A percentile compares a stretch with the other conserved stretches of the same genome.
Evolutionary conservation across 108 stramenopile genomes (phyloP).

Genomic region (Ochromonas danica): DNA sequence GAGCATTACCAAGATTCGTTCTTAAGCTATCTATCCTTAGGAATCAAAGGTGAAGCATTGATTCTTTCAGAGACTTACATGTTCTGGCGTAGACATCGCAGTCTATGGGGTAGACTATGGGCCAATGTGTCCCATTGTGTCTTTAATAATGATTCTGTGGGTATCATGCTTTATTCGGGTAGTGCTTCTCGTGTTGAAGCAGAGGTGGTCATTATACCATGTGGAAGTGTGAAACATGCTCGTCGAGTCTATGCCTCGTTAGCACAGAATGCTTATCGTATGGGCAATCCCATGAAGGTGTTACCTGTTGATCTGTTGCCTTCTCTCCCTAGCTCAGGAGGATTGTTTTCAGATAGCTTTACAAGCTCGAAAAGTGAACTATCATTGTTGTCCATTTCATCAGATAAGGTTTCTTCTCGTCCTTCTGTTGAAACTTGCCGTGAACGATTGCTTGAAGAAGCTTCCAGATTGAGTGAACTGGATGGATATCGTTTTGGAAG

Average conservation of each 20-base stretch:
- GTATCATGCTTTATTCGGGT: slow-evolving; percentile 1
- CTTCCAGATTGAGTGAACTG: slow-evolving; percentile 5
- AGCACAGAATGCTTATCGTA: neutral
- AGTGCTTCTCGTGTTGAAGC: neutral
- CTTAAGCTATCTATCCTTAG: neutral
- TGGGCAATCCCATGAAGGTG: neutral
- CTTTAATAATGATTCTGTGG: neutral
- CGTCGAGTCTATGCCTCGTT: neutral
- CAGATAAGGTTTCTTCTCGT: too few species aligned
- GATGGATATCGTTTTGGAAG: slow-evolving; percentile 19
- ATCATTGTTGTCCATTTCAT: neutral
- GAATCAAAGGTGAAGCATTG: neutral
- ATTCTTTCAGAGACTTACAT: slow-evolving; percentile 29
- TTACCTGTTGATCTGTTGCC: neutral
- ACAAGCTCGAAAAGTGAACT: neutral
- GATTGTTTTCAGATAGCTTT: too few species aligned
- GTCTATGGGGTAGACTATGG: slow-evolving; percentile 3
- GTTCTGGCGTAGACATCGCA: slow-evolving; percentile 25
- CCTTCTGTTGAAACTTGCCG: neutral
- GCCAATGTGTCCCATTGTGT: slow-evolving; percentile 21
- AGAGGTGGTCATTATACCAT: neutral
- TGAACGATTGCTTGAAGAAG: neutral
- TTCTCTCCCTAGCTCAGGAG: neutral
- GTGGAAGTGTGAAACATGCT: neutral
- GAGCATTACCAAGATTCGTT: neutral